A percentile compares a stretch with the other conserved stretches of the same genome.
Evolutionary conservation across 352 stramenopile species (phyloP).

Genomic region (Pythium sp.): DNA sequence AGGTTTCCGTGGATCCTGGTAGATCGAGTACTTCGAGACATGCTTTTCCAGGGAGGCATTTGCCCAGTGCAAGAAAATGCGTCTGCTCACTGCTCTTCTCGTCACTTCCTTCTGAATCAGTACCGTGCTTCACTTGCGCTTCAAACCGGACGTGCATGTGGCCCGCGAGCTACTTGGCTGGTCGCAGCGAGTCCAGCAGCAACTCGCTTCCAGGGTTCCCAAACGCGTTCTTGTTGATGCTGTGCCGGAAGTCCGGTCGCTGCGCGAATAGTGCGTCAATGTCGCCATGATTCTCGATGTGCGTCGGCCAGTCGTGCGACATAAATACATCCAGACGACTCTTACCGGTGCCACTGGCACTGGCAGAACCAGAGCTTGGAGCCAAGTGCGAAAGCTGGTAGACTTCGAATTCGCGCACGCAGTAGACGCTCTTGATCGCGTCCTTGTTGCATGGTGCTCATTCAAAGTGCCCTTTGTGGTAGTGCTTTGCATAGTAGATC

Average conservation of each 20-base stretch:
- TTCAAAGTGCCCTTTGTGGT: constrained; percentile 77
- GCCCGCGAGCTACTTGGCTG: constrained; percentile 91
- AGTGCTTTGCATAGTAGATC: constrained; percentile 90
- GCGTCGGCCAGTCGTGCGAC: constrained; percentile 93
- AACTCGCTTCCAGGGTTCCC: constrained; percentile 77
- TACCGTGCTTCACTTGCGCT: constrained; percentile 67
- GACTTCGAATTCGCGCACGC: constrained; percentile 85
- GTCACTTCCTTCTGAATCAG: not conserved
- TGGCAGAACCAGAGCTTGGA: not conserved
- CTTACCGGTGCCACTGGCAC: too few relatives aligned
- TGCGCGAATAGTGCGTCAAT: constrained; percentile 48
- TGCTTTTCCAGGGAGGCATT: constrained; percentile 83
- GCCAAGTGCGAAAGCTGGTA: constrained; percentile 60
- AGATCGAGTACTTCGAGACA: constrained; percentile 86
- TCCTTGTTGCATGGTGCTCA: constrained; percentile 16
- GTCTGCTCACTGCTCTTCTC: constrained; percentile 34
- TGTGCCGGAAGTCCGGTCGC: constrained; percentile 85
- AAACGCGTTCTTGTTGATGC: constrained; percentile 82
- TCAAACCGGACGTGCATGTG: constrained; percentile 95
- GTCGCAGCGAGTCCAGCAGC: constrained; percentile 79
- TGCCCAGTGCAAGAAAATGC: constrained; percentile 92
- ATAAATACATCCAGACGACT: constrained; percentile 84
- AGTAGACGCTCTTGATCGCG: constrained; percentile 87
- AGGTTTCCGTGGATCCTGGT: not conserved
- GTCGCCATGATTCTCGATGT: constrained; percentile 89